Percentiles rank a stretch among this genome's conserved stretches.
Evolutionary conservation across 2,329 filamentous ascomycete genomes (phyloP).

Genomic region (Chaetomiaceae sp.): DNA sequence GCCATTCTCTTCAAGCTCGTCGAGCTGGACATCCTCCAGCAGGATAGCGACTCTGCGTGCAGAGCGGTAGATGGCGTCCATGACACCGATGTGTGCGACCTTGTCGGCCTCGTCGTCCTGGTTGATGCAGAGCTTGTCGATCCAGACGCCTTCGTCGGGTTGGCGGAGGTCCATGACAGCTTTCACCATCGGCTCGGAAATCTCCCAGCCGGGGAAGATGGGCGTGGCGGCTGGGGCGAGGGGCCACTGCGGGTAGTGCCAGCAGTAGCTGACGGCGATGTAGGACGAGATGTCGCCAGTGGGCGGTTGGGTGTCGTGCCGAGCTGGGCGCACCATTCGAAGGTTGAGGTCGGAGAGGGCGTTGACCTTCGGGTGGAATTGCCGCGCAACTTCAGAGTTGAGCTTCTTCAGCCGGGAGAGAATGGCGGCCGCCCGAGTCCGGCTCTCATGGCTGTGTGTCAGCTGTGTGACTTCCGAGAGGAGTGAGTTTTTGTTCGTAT

Average conservation of each 20-base stretch:
- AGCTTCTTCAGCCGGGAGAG: constrained; percentile 16
- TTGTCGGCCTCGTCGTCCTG: constrained; percentile 19
- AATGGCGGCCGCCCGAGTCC: constrained; percentile 9
- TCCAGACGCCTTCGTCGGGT: constrained; percentile 19
- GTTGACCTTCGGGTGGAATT: constrained; percentile 20
- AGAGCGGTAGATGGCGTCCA: constrained; percentile 24
- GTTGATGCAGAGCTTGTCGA: constrained; percentile 26
- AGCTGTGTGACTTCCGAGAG: constrained; percentile 3
- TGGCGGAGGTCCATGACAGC: constrained; percentile 20
- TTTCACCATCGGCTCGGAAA: constrained; percentile 25
- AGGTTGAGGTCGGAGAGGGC: constrained; percentile 16
- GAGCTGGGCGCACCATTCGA: constrained; percentile 17
- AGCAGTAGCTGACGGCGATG: constrained; percentile 28
- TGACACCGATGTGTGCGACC: constrained; percentile 17
- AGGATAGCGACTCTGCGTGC: constrained; percentile 23
- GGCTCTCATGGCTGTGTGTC: background rate
- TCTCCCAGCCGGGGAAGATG: constrained; percentile 18
- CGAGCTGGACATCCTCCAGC: constrained; percentile 26
- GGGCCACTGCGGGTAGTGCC: constrained; percentile 24
- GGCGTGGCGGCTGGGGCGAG: constrained; percentile 17
- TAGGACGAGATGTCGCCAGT: constrained; percentile 13
- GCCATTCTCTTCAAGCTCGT: constrained; percentile 14
- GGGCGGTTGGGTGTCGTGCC: background rate
- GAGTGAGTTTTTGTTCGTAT: constrained; percentile 6
- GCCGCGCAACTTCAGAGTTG: constrained; percentile 16